These are phyloP conservation scores for Tylopilus sp. DNA, from an alignment of 768 basidiomycete species.

Conservation along the genomic window DNA sequence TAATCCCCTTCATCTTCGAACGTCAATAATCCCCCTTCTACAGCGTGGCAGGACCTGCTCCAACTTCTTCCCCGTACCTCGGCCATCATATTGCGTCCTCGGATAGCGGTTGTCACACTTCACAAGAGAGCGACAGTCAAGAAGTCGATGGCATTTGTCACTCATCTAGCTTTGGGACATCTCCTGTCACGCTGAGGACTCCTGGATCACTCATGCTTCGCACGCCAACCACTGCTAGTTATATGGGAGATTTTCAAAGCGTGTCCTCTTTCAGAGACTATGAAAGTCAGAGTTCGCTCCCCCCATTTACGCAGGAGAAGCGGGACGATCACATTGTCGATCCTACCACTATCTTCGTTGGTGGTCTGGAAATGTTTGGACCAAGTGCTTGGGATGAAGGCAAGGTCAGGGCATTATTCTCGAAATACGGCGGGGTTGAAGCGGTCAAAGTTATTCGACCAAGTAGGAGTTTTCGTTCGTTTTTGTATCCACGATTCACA, in stretches of 20 bases:
- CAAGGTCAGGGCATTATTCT: constrained; percentile 56
- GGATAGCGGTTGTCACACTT: constrained; percentile 14
- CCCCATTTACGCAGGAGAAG: constrained; percentile 21
- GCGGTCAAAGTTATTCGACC: constrained; percentile 64
- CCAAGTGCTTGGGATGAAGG: constrained; percentile 67
- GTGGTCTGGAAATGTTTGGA: constrained; percentile 65
- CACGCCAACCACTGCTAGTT: constrained; percentile 44
- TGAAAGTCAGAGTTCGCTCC: constrained; percentile 19
- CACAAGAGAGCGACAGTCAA: constrained; percentile 28
- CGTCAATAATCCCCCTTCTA: constrained; percentile 4
- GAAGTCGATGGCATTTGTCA: constrained; percentile 39
- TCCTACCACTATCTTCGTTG: constrained; percentile 71
- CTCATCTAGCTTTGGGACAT: constrained; percentile 45
- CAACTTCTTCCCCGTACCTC: constrained; percentile 14
- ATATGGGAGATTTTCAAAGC: constrained; percentile 33
- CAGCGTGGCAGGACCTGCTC: constrained; percentile 12
- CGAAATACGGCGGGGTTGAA: constrained; percentile 61
- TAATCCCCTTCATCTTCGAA: background rate
- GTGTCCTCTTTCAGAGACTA: constrained; percentile 21
- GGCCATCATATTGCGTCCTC: constrained; percentile 13
- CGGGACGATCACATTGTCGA: constrained; percentile 47
- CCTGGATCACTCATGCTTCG: constrained; percentile 45
- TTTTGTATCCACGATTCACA: background rate
- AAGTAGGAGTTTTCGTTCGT: constrained; percentile 39
- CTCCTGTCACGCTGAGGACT: constrained; percentile 50